A percentile compares a stretch with the other conserved stretches of the same genome.
Conservation (phyloP, 2,329 filamentous ascomycete species). For the Verticillium nubilum region DNA sequence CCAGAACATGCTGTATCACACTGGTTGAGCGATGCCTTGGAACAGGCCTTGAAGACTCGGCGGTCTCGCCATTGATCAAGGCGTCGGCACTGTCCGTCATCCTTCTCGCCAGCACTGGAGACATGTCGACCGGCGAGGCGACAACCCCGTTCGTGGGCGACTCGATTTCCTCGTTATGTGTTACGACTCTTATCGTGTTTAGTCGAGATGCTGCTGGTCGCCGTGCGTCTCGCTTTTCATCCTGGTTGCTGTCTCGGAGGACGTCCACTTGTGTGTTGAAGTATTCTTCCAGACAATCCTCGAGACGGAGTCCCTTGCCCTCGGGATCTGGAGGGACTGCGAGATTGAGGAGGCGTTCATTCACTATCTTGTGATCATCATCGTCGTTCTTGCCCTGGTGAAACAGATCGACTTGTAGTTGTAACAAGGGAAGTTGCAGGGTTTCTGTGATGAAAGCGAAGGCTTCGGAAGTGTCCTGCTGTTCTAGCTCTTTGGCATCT, state of each 20-base stretch:
- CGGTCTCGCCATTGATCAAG: not conserved
- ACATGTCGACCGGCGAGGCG: constrained; percentile 24
- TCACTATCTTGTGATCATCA: constrained; percentile 92
- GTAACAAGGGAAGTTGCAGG: constrained; percentile 79
- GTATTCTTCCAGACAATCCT: constrained; percentile 88
- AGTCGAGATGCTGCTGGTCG: constrained; percentile 20
- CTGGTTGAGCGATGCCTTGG: constrained; percentile 49
- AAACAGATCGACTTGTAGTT: constrained; percentile 90
- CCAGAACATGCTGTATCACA: constrained; percentile 54
- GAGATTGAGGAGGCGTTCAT: constrained; percentile 84
- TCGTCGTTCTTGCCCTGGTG: constrained; percentile 81
- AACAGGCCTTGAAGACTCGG: constrained; percentile 20
- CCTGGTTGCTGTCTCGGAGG: constrained; percentile 60
- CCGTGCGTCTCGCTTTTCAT: constrained; percentile 36
- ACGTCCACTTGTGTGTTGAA: constrained; percentile 95
- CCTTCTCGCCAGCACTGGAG: constrained; percentile 15
- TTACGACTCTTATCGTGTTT: constrained; percentile 27
- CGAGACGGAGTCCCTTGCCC: constrained; percentile 68
- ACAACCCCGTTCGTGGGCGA: constrained; percentile 13
- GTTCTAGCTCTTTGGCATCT: constrained; percentile 69
- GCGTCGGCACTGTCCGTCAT: constrained; percentile 4
- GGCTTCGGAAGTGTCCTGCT: constrained; percentile 94
- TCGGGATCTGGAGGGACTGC: constrained; percentile 76
- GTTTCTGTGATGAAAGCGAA: constrained; percentile 93
- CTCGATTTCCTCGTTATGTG: constrained; percentile 20